Base-by-base conservation (phyloP, 23 red algal species). In the Porphyridium purpureum region DNA sequence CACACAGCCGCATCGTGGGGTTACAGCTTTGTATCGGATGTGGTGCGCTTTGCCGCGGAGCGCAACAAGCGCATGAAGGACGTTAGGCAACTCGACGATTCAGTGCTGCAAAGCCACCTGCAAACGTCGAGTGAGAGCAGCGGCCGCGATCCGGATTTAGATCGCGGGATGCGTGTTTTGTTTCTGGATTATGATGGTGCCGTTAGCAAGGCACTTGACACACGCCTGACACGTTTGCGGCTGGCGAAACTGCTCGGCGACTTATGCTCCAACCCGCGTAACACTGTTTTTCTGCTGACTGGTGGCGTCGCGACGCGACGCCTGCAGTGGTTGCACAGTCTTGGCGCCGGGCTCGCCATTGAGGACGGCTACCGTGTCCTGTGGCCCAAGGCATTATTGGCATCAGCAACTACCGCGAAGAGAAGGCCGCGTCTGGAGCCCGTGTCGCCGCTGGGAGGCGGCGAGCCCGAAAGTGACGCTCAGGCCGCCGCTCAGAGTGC, bases 121-220 rank as follows among this genome's bases (percentile, higher is more conserved):
- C n/a, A n/a, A n/a, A n/a, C n/a, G n/a, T n/a, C n/a, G n/a, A n/a
- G n/a, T n/a, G n/a, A n/a, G n/a, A n/a, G n/a, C n/a, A n/a, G n/a
- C n/a, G n/a, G n/a, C n/a, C 31, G 35, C 30, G 31, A 66, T 31
- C 52, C 62, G 23, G 83, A 62, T 59, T 14, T 44, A 14, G 54
- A 33, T 9, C 33, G 53, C 11, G 62, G 63, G 24, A 66, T 74
- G 32, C 59, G 87, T 25, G 55, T 83, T 21, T 60, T 94, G 2
- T 70, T 94, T 17, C 66, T 94, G 21, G 87, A 94, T 56, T 94
- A 94, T 31, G 87, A 94, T 49, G 87, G 87, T 17, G 83, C 87
- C 29, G 52, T 94, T 34, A 60, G 67, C 5, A 63, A 74, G 33
- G 75, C 49, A 49, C 87, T 77, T 23, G 87, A 94, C 50, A 59